These are phyloP conservation scores for Phialophora expanda DNA, from an alignment of 2,329 filamentous ascomycete genomes.

Conservation along the genomic window DNA sequence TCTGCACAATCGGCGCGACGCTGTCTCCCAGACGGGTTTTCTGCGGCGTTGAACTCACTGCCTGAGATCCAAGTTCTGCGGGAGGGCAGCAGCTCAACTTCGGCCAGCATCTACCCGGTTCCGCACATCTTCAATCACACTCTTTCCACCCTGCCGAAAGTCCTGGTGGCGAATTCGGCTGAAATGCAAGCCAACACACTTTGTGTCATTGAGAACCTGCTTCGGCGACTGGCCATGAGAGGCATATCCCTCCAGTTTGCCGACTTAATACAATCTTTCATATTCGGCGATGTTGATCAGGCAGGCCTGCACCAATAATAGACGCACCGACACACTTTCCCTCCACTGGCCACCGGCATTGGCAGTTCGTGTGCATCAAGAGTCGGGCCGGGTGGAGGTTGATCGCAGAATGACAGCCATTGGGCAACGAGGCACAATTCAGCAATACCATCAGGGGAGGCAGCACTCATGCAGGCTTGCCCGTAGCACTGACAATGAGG, in stretches of 20 bases:
- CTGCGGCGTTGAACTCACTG: conserved; percentile 10
- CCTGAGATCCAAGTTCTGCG: conserved; percentile 22
- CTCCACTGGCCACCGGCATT: neutral
- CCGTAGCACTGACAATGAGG: too few species aligned
- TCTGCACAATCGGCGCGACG: neutral
- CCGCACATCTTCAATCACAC: conserved; percentile 14
- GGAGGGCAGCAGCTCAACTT: neutral
- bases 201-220: conserved; percentile 23
- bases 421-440: too few species aligned
- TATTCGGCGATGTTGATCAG: conserved; percentile 13
- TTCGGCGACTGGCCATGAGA: conserved; percentile 22
- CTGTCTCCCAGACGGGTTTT: neutral
- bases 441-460: too few species aligned
- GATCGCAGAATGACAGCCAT: too few species aligned
- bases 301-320: neutral
- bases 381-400: too few species aligned
- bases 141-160: conserved; percentile 13
- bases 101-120: conserved; percentile 10
- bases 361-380: too few species aligned
- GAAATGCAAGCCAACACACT: conserved; percentile 29
- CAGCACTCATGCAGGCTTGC: too few species aligned
- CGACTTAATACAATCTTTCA: conserved; percentile 28
- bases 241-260: conserved; percentile 29
- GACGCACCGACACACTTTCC: neutral
- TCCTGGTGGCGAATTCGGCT: conserved; percentile 23